A percentile compares a stretch with the other conserved stretches of the same genome.
These are phyloP conservation scores for Pseudonectria buxi DNA, from an alignment of 2,329 filamentous ascomycete genomes.

Conservation along the genomic window DNA sequence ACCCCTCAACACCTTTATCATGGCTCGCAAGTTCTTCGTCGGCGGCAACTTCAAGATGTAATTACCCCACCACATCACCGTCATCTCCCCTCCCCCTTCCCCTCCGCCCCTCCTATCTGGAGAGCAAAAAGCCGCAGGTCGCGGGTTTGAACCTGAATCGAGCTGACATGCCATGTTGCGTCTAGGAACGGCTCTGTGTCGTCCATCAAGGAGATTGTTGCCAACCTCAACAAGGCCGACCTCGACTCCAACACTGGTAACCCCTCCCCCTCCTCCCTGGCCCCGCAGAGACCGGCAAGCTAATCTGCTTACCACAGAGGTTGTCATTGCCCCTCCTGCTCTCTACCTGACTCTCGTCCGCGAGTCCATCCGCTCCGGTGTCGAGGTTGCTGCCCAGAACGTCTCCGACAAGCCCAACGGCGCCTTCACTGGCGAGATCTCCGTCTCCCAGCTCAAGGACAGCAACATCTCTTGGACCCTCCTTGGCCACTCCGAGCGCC, in stretches of 20 bases:
- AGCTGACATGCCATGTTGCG: conserved; percentile 4
- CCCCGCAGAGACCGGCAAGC: conserved; percentile 2
- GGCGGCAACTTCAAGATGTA: conserved; percentile 99
- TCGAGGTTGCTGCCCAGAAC: conserved; percentile 92
- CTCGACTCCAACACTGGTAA: conserved; percentile 69
- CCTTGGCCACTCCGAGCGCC: conserved; percentile 90
- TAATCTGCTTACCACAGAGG: conserved; percentile 52
- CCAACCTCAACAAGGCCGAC: conserved; percentile 78
- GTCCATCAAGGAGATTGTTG: conserved; percentile 85
- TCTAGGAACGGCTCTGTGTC: conserved; percentile 85
- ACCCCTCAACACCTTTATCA: conserved; percentile 44
- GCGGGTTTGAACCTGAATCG: conserved; percentile 7
- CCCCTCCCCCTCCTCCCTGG: conserved; percentile 1
- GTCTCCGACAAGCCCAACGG: conserved; percentile 96
- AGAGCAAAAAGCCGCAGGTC: conserved; percentile 24
- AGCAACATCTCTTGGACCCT: conserved; percentile 83
- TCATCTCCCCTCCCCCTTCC: conserved; percentile 9
- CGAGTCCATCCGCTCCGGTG: conserved; percentile 64
- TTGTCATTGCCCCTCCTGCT: conserved; percentile 85
- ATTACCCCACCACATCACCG: conserved; percentile 23
- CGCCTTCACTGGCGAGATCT: conserved; percentile 96
- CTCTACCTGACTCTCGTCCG: conserved; percentile 87
- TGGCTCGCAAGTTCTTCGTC: conserved; percentile 95
- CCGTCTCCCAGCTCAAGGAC: conserved; percentile 84
- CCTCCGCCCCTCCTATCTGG: conserved; percentile 11